phyloP scores from a whole-genome alignment of 352 stramenopile genomes.

The Globisporangium irregulare region DNA sequence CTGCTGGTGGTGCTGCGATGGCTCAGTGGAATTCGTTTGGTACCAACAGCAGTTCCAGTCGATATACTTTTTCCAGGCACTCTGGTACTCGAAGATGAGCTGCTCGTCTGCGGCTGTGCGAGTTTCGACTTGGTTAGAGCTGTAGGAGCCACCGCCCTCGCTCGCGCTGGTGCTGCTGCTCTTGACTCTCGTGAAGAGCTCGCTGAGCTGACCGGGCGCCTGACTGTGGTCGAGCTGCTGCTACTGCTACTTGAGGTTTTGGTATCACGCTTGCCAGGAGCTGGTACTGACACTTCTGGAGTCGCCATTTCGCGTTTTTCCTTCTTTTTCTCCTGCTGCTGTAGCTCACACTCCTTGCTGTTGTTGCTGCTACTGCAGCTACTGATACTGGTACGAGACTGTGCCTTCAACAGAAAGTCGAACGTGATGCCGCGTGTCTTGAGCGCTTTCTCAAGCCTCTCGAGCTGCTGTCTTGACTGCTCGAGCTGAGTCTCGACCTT shows the following conservation, averaged over 20 bases:
- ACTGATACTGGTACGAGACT: neutral
- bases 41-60: neutral
- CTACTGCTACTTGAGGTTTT: neutral
- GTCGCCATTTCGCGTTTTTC: neutral
- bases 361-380: conserved; percentile 20
- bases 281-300: conserved; percentile 1
- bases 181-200: neutral
- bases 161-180: neutral
- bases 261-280: neutral
- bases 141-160: neutral
- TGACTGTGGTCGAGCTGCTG: neutral
- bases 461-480: conserved; percentile 28
- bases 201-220: conserved; percentile 8
- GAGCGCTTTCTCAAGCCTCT: conserved; percentile 42
- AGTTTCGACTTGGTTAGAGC: conserved; percentile 1
- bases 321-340: conserved; percentile 12
- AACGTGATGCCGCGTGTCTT: conserved; percentile 63
- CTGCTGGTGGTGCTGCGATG: conserved; percentile 11
- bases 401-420: conserved; percentile 48
- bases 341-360: neutral
- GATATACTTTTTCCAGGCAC: neutral
- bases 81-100: neutral
- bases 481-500: conserved; percentile 34
- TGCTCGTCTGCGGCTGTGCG: neutral
- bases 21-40: conserved; percentile 11